A percentile compares a stretch with the other conserved stretches of the same genome.
Evolutionary conservation across 2,329 filamentous ascomycete genomes (phyloP).

Genomic region (Xylariaceae sp.): DNA sequence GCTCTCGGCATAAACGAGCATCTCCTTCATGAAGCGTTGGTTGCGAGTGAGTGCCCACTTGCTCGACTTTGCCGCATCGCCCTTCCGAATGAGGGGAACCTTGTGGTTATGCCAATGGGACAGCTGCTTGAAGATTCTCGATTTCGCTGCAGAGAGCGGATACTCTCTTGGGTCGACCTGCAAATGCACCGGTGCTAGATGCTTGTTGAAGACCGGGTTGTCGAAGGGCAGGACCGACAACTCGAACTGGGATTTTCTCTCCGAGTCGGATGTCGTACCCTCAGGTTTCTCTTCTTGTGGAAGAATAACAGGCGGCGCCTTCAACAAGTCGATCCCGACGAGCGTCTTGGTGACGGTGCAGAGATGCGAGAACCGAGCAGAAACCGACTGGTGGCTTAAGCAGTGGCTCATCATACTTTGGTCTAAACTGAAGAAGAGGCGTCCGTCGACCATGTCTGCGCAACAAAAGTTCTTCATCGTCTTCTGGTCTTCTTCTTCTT

Average conservation of each 20-base stretch:
- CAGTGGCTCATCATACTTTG: not conserved
- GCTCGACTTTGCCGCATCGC: not conserved
- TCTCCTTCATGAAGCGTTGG: conserved; percentile 2
- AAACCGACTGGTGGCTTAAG: not conserved
- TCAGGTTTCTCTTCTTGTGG: not conserved
- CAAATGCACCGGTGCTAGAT: not conserved
- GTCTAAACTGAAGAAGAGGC: not conserved
- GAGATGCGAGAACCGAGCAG: not conserved
- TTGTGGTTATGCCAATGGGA: conserved; percentile 6
- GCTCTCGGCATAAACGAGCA: conserved; percentile 1
- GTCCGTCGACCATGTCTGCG: conserved; percentile 1
- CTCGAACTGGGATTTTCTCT: not conserved
- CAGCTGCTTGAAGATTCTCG: not conserved
- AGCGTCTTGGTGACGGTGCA: not conserved
- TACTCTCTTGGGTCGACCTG: not conserved
- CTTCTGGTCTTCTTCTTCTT: no score
- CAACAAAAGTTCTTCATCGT: no score
- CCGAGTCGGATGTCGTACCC: not conserved
- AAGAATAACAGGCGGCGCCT: not conserved
- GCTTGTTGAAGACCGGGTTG: conserved; percentile 1
- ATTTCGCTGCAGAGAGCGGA: not conserved
- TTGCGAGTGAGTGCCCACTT: not conserved
- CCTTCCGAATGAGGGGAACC: not conserved
- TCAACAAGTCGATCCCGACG: not conserved
- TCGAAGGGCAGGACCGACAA: not conserved